Evolutionary conservation across 2,329 filamentous ascomycete genomes (phyloP).

Genomic region (Tricladium varicosporioides): DNA sequence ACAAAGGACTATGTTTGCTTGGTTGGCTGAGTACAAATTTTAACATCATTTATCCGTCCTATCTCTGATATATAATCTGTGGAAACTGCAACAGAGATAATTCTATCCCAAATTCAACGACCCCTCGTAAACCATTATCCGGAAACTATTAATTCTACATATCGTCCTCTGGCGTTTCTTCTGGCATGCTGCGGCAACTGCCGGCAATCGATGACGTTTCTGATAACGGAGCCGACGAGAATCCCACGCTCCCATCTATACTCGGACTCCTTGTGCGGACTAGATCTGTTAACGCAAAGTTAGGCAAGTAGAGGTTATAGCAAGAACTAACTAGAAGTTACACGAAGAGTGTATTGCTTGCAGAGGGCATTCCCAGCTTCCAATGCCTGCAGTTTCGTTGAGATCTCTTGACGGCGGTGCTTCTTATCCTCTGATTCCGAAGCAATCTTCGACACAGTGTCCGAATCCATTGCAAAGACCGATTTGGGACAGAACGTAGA

Average conservation of each 20-base stretch:
- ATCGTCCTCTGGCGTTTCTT: too few species aligned
- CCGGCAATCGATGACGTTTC: background rate
- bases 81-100: too few species aligned
- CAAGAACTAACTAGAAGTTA: conserved; percentile 8
- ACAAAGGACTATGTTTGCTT: too few species aligned
- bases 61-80: too few species aligned
- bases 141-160: too few species aligned
- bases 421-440: conserved; percentile 15
- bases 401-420: conserved; percentile 9
- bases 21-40: too few species aligned
- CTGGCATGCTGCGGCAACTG: too few species aligned
- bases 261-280: background rate
- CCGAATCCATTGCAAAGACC: conserved; percentile 14
- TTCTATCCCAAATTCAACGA: too few species aligned
- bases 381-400: conserved; percentile 10
- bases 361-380: conserved; percentile 16
- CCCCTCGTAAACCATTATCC: too few species aligned
- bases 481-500: conserved; percentile 14
- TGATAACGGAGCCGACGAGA: background rate
- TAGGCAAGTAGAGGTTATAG: background rate
- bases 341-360: conserved; percentile 15
- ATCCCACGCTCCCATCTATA: background rate
- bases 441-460: conserved; percentile 13
- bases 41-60: too few species aligned
- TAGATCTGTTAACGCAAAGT: background rate